Evolutionary conservation across 2,329 filamentous ascomycete genomes (phyloP).

Genomic region (Pseudogymnoascus sp.): DNA sequence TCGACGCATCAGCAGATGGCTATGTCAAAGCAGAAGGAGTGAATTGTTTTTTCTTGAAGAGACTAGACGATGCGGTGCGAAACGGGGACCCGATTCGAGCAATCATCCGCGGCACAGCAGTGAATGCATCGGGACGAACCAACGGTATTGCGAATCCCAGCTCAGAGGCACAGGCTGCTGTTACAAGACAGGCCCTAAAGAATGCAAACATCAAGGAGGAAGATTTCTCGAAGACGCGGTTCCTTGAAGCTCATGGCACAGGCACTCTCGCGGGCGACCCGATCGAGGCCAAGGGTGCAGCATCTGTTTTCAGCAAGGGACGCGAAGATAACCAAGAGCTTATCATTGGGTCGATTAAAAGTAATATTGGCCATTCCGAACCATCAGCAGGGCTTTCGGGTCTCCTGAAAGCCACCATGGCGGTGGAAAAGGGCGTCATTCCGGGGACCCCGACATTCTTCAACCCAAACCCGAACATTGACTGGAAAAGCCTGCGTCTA

Average conservation of each 20-base stretch:
- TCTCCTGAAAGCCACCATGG: conserved; percentile 22
- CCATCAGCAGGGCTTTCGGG: conserved; percentile 17
- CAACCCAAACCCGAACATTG: conserved; percentile 18
- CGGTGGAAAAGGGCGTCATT: conserved; percentile 26
- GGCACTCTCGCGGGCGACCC: conserved; percentile 14
- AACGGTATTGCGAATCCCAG: conserved; percentile 49
- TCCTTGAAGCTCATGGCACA: conserved; percentile 8
- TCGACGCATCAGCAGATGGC: conserved; percentile 52
- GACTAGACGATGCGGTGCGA: conserved; percentile 47
- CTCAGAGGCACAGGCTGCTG: conserved; percentile 32
- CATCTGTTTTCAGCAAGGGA: conserved; percentile 17
- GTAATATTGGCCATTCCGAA: conserved; percentile 25
- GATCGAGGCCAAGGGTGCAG: conserved; percentile 8
- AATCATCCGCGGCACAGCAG: conserved; percentile 44
- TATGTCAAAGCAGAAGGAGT: conserved; percentile 58
- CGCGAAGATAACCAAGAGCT: conserved; percentile 12
- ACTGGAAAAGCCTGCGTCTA: not conserved
- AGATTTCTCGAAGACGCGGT: not conserved
- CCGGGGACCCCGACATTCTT: conserved; percentile 26
- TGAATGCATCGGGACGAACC: conserved; percentile 50
- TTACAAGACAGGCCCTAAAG: not conserved
- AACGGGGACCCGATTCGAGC: conserved; percentile 52
- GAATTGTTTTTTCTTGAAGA: conserved; percentile 52
- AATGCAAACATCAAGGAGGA: conserved; percentile 11
- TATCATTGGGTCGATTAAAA: conserved; percentile 19